phyloP scores from a whole-genome alignment of 106 monocot species.

The Alisma plantagoaquatica region DNA sequence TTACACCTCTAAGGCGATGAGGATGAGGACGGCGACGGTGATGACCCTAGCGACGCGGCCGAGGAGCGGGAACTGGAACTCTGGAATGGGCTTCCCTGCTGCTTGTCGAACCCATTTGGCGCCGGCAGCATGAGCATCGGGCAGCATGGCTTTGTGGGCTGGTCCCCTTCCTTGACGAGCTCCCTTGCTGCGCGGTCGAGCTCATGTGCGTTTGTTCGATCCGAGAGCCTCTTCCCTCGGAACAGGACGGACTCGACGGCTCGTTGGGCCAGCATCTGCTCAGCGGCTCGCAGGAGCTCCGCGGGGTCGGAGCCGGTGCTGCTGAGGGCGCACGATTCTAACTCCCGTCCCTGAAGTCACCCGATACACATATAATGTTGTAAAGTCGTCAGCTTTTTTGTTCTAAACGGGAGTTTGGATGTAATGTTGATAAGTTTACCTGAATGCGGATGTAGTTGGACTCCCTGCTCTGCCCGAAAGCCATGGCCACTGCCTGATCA shows the following conservation, averaged over 20 bases:
- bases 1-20: too few species aligned
- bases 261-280: slow-evolving; percentile 17
- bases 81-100: background rate
- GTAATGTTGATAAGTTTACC: background rate
- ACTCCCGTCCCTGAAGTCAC: background rate
- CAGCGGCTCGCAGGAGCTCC: slow-evolving; percentile 1
- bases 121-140: background rate
- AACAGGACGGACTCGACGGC: slow-evolving; percentile 31
- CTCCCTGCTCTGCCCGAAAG: slow-evolving; percentile 21
- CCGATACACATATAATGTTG: too few species aligned
- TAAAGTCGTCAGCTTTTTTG: background rate
- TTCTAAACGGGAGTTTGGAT: background rate
- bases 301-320: background rate
- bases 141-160: background rate
- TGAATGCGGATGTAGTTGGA: slow-evolving; percentile 31
- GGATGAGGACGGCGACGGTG: too few species aligned
- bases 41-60: background rate
- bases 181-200: background rate
- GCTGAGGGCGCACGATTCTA: background rate
- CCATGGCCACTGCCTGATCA: slow-evolving; percentile 39
- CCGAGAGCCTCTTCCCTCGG: slow-evolving; percentile 23
- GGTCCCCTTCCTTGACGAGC: background rate
- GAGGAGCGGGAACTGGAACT: background rate
- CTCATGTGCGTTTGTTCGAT: slow-evolving; percentile 33
- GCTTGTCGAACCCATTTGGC: too few species aligned